Evolutionary conservation across 768 basidiomycete species (phyloP), one percentile per base, ranked within the genome.

Genomic region (Tricholoma furcatifolium): DNA sequence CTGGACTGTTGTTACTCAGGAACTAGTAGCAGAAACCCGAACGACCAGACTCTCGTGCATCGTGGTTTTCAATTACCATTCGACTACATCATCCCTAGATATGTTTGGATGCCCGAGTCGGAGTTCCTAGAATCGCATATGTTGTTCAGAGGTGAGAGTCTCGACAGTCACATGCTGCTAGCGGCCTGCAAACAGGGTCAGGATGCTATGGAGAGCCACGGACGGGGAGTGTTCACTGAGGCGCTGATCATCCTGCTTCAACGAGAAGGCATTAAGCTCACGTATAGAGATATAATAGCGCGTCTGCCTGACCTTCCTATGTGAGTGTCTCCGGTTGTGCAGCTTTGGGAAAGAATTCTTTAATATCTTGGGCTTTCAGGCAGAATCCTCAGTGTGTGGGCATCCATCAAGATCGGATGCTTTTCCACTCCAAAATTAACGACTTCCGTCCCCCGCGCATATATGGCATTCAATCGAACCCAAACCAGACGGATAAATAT

Each of bases 141-240:
- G n/a, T n/a, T n/a, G 27, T 27, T 7, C 27, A 27, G 7, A 23
- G 23, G 20, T 24, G 12, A 12, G 18, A 36, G 35, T 23, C 36
- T 6, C 6, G 40, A 36, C 31, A 38, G 4, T 14, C 53, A 58
- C 32, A 43, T 57, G n/a, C 21, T 53, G 15, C 43, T 57, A 21
- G 56, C 56, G n/a, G 56, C 56, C 14, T 55, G 57, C 38, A 47
- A 35, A n/a, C 47, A 21, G 14, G 21, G 18, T 10, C 34, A 58
- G 39, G 4, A 2, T 5, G 53, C 56, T 18, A 17, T 3, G 11
- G 57, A 58, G 40, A 39, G 27, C 14, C 23, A 17, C 6, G 17
- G 30, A 9, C 42, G 23, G 44, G 56, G 52, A 51, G 17, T 7
- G 14, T 53, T 56, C 35, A 56, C 55, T 4, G 2, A 21, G 12